Percentiles rank a stretch among this genome's conserved stretches.
Evolutionary conservation across 805 yeast species (phyloP).

Genomic region (Candida lessepsii): DNA sequence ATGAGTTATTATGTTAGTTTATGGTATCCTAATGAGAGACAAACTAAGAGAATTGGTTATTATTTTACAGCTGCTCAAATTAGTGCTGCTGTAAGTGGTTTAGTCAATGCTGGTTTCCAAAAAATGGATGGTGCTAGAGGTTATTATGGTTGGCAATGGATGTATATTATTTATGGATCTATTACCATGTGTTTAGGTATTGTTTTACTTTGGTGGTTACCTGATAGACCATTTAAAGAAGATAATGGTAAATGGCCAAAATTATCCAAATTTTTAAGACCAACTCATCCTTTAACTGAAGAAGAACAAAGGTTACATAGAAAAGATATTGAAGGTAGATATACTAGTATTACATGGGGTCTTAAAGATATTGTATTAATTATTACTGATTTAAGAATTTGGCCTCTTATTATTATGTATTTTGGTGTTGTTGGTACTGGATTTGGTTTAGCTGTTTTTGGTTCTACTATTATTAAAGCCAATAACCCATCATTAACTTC

Average conservation of each 20-base stretch:
- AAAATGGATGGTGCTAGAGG: constrained; percentile 73
- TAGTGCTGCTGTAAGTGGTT: constrained; percentile 87
- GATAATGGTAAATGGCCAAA: constrained; percentile 14
- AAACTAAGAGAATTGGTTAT: constrained; percentile 79
- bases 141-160: constrained; percentile 82
- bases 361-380: constrained; percentile 56
- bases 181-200: constrained; percentile 66
- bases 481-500: constrained; percentile 63
- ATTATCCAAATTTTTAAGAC: constrained; percentile 22
- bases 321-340: constrained; percentile 56
- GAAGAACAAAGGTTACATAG: constrained; percentile 57
- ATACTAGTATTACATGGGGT: constrained; percentile 51
- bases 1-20: constrained; percentile 77
- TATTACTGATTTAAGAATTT: constrained; percentile 61
- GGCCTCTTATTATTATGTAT: constrained; percentile 85
- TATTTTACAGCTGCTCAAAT: constrained; percentile 90
- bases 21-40: constrained; percentile 81
- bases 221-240: constrained; percentile 60
- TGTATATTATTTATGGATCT: constrained; percentile 74
- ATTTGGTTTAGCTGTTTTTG: constrained; percentile 80
- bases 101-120: constrained; percentile 86
- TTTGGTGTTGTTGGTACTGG: constrained; percentile 95
- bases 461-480: constrained; percentile 68
- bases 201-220: constrained; percentile 76
- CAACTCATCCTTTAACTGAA: constrained; percentile 49